Evolutionary conservation across 805 yeast genomes (phyloP).

Genomic region (Ogataea sp.): DNA sequence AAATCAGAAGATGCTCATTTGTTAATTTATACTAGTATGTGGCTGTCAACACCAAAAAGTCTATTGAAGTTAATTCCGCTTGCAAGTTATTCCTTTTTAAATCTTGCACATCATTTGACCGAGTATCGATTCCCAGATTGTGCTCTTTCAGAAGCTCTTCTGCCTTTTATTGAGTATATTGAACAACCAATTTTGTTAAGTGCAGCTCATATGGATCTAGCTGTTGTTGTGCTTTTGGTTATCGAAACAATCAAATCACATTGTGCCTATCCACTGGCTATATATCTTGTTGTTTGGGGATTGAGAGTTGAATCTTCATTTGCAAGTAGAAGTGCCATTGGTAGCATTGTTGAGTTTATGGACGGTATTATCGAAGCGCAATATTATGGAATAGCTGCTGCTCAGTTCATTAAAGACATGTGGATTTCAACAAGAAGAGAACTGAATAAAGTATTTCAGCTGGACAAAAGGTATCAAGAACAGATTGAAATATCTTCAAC

Average conservation of each 20-base stretch:
- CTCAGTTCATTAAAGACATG: too few relatives aligned
- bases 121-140: constrained; percentile 26
- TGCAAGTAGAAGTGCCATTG: constrained; percentile 23
- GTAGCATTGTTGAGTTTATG: constrained; percentile 13
- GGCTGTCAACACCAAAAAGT: constrained; percentile 26
- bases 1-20: constrained; percentile 34
- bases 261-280: constrained; percentile 24
- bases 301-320: constrained; percentile 30
- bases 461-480: too few relatives aligned
- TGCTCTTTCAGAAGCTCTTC: constrained; percentile 23
- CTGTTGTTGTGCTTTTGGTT: constrained; percentile 21
- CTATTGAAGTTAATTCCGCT: constrained; percentile 32
- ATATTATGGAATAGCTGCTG: too few relatives aligned
- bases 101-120: constrained; percentile 25
- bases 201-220: constrained; percentile 32
- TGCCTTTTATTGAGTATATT: constrained; percentile 28
- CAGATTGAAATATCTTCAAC: too few relatives aligned
- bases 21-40: constrained; percentile 27
- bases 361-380: constrained; percentile 13
- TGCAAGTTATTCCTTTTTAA: constrained; percentile 32
- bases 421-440: too few relatives aligned
- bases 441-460: too few relatives aligned
- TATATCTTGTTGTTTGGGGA: constrained; percentile 29
- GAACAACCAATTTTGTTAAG: constrained; percentile 29
- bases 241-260: constrained; percentile 18